These are phyloP conservation scores for Pichia sporocuriosa DNA, from an alignment of 805 yeast species.

Conservation along the genomic window DNA sequence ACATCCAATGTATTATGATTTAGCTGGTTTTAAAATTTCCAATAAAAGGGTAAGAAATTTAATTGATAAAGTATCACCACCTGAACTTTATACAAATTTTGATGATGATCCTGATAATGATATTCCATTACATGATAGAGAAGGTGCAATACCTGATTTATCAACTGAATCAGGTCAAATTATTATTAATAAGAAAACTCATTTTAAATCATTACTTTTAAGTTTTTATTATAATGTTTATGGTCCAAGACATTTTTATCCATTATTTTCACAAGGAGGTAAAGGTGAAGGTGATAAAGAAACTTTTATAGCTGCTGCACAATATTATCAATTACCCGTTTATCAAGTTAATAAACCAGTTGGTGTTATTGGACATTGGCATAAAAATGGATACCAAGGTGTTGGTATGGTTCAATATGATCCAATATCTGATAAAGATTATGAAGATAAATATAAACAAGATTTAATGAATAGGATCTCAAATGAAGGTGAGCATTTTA, in stretches of 20 bases:
- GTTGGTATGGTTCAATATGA: constrained; percentile 52
- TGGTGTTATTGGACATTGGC: constrained; percentile 43
- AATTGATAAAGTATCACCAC: constrained; percentile 26
- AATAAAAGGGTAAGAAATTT: constrained; percentile 27
- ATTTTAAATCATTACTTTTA: constrained; percentile 39
- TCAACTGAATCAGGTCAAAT: constrained; percentile 55
- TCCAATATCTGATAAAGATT: constrained; percentile 37
- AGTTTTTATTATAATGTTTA: constrained; percentile 47
- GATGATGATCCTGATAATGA: constrained; percentile 14
- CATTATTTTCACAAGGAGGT: constrained; percentile 41
- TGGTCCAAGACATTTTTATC: constrained; percentile 44
- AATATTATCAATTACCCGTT: constrained; percentile 34
- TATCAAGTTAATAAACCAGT: constrained; percentile 47
- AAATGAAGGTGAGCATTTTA: neutral
- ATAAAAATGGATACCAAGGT: constrained; percentile 35
- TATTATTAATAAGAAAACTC: constrained; percentile 41
- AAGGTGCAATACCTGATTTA: constrained; percentile 46
- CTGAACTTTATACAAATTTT: constrained; percentile 14
- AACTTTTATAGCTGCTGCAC: constrained; percentile 49
- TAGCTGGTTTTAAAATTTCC: constrained; percentile 35
- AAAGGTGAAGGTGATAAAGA: constrained; percentile 56
- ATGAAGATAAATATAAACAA: constrained; percentile 16
- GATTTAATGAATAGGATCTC: constrained; percentile 11
- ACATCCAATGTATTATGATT: constrained; percentile 40
- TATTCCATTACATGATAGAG: constrained; percentile 44